Base-by-base conservation (phyloP, 306 rosid genomes). In the Carpinus viminea region DNA sequence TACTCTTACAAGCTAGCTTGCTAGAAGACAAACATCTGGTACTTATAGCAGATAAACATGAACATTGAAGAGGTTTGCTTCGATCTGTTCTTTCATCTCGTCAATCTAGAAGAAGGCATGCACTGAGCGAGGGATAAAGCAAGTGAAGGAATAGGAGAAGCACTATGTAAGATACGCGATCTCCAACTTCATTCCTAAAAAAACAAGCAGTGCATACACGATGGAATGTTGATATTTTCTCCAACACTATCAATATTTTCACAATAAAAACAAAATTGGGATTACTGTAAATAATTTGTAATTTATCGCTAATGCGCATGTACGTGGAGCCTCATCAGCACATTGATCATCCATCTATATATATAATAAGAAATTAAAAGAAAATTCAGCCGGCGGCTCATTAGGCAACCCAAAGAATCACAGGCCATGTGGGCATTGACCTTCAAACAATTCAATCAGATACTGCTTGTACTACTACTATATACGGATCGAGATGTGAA, bases 281-380 rank as follows among this genome's bases (percentile, higher is more conserved):
- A 60, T 61, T 70, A 64, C 31, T 50, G 45, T 7, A 12, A 72
- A 36, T 20, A 54, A 21, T 21, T 17, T 70, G 3, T 24, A 68
- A 65, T 54, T 73, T 79, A 43, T 70, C 65, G 20, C 83, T 75
- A 75, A 83, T 81, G 83, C 62, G 59, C 55, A 43, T 48, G 76
- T 76, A 60, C 66, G 82, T 76, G 86, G 85, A 80, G 78, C 87
- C 83, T 78, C 68, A 79, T 81, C 80, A 65, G 38, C 56, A 31
- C 34, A 2, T 31, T 31, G 34, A 31, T 31, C 34, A 31, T 31
- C 34, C 34, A 31, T 31, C 1, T 31, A 31, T 31, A 31, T 31
- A 31, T 31, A 31, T 0, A 31, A 31, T 2, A 31, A 80, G 46
- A 59, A 48, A 24, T 60, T 47, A 10, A 21, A 17, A 28, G 12